phyloP scores from a whole-genome alignment of 1,139 yeast species.

The Geotrichum phurueaensis region DNA sequence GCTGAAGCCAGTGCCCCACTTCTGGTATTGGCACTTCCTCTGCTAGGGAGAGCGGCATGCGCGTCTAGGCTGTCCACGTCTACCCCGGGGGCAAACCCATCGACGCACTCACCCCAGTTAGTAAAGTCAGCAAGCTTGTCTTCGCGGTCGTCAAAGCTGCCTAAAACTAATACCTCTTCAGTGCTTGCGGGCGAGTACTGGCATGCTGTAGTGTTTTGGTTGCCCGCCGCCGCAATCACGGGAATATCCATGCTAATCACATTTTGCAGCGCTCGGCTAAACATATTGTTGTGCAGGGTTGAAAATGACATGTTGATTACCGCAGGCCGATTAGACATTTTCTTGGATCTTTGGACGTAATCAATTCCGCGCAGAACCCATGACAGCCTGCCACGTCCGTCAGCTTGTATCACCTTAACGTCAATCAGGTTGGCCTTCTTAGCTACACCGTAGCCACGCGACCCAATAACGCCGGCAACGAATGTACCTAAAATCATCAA shows the following conservation, averaged over 20 bases:
- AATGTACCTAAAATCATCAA: conserved; percentile 51
- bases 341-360: conserved; percentile 45
- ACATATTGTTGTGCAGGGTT: conserved; percentile 54
- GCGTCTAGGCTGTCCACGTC: conserved; percentile 45
- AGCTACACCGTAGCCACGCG: conserved; percentile 72
- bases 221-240: conserved; percentile 87
- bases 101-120: conserved; percentile 87
- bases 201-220: conserved; percentile 72
- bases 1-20: conserved; percentile 27
- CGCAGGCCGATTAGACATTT: conserved; percentile 41
- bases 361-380: conserved; percentile 67
- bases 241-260: conserved; percentile 65
- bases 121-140: conserved; percentile 70
- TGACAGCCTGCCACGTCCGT: conserved; percentile 58
- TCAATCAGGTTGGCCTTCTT: conserved; percentile 59
- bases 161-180: conserved; percentile 66
- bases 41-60: not conserved
- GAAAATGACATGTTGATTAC: conserved; percentile 82
- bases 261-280: conserved; percentile 69
- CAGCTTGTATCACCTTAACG: conserved; percentile 58
- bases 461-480: conserved; percentile 86
- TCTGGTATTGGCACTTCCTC: conserved; percentile 19
- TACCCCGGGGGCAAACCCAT: conserved; percentile 77
- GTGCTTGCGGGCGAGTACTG: conserved; percentile 76
- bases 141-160: conserved; percentile 71